Percentiles rank a stretch among this genome's conserved stretches.
Evolutionary conservation across 208 protist genomes (phyloP).

Genomic region (Leishmania amazonensis): DNA sequence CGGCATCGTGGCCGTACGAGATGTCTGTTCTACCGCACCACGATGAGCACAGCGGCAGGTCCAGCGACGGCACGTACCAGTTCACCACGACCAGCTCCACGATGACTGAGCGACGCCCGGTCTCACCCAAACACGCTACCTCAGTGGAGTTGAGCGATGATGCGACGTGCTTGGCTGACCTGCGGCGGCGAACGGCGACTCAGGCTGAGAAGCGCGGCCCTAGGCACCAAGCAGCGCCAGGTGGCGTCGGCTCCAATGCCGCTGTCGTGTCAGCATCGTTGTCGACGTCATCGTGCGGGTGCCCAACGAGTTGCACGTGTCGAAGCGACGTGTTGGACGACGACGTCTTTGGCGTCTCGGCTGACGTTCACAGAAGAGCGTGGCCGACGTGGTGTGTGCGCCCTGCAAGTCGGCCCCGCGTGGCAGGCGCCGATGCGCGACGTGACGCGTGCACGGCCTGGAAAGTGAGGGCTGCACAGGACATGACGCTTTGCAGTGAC

Average conservation of each 20-base stretch:
- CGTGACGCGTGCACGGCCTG: neutral
- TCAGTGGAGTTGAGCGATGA: neutral
- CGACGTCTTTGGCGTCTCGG: neutral
- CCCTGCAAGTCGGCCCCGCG: neutral
- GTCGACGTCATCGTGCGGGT: constrained; percentile 16
- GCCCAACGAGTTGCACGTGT: constrained; percentile 24
- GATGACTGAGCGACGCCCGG: neutral
- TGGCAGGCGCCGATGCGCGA: neutral
- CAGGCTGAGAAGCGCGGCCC: neutral
- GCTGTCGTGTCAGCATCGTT: neutral
- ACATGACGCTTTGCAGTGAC: constrained; percentile 13
- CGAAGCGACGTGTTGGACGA: constrained; percentile 8
- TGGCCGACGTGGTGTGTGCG: neutral
- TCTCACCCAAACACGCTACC: neutral
- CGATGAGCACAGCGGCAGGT: neutral
- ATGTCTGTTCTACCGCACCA: constrained; percentile 10
- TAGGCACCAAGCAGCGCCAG: neutral
- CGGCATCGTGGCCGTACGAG: constrained; percentile 16
- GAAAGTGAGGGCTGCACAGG: neutral
- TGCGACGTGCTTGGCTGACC: neutral
- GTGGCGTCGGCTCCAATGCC: neutral
- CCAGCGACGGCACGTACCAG: neutral
- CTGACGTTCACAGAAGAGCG: neutral
- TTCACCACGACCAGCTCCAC: neutral
- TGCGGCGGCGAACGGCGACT: neutral